These are phyloP conservation scores for Nigrospora sphaerica DNA, from an alignment of 2,329 filamentous ascomycete species.

Conservation along the genomic window DNA sequence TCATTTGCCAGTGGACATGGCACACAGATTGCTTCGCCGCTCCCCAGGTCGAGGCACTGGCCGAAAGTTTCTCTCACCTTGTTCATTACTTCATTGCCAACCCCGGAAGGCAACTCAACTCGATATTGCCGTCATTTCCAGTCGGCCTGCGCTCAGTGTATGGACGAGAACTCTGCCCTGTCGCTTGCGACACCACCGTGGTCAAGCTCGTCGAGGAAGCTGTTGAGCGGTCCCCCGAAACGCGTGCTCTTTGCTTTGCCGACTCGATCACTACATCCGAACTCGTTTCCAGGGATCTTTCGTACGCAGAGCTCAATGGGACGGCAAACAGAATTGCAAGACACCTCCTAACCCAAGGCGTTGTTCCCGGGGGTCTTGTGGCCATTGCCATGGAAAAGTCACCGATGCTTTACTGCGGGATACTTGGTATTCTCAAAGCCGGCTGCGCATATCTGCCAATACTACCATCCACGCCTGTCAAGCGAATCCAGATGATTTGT, in stretches of 20 bases:
- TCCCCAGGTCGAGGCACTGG: slow-evolving; percentile 47
- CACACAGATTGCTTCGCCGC: slow-evolving; percentile 41
- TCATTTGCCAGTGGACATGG: slow-evolving; percentile 38
- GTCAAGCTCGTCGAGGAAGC: slow-evolving; percentile 46
- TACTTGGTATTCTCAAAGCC: slow-evolving; percentile 67
- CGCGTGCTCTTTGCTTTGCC: slow-evolving; percentile 60
- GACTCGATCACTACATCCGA: slow-evolving; percentile 31
- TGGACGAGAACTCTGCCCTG: slow-evolving; percentile 30
- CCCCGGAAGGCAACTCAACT: slow-evolving; percentile 13
- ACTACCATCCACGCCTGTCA: slow-evolving; percentile 60
- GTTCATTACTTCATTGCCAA: slow-evolving; percentile 21
- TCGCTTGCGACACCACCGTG: slow-evolving; percentile 34
- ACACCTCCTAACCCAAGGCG: slow-evolving; percentile 39
- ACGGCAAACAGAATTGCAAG: slow-evolving; percentile 58
- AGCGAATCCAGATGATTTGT: slow-evolving; percentile 56
- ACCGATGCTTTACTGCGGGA: slow-evolving; percentile 60
- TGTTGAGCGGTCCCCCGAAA: slow-evolving; percentile 39
- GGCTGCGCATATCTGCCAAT: slow-evolving; percentile 78
- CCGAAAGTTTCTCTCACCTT: slow-evolving; percentile 54
- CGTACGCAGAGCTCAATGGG: slow-evolving; percentile 58
- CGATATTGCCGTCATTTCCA: slow-evolving; percentile 18
- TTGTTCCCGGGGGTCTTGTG: slow-evolving; percentile 50
- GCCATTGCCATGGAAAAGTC: slow-evolving; percentile 76
- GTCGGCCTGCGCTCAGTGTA: slow-evolving; percentile 36
- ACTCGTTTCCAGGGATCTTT: slow-evolving; percentile 35